Evolutionary conservation across 2,329 filamentous ascomycete species (phyloP), one percentile per base, ranked within the genome.

Genomic region (Colletotrichum coccodes): DNA sequence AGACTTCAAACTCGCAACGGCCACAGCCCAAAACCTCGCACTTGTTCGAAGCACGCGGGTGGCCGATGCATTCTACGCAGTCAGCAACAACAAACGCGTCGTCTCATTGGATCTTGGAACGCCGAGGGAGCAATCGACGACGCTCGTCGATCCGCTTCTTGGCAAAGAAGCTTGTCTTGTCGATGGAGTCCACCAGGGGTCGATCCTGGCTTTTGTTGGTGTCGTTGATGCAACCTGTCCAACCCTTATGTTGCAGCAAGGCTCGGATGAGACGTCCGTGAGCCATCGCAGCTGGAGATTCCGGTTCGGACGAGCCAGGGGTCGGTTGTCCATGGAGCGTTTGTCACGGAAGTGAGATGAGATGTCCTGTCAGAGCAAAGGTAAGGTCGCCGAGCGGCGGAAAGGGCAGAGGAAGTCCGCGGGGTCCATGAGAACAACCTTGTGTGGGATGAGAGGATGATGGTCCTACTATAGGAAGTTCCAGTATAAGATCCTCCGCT

Each of bases 161-260:
- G 56, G 66, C 66, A 64, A 66, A 69, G 66, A 69, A 69, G 66
- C 66, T 69, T 69, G 66, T 69, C 66, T 60, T 36, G 28, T 58
- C 60, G 18, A 36, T n/a, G 14, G 64, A 64, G 46, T 44, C 36
- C 32, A 50, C 50, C 61, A 60, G 54, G 66, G 62, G 14, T 44
- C 65, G 18, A 38, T 30, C 65, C 65, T 54, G 46, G 53, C 32
- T 30, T 50, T 40, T 34, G 49, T 21, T 56, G 50, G 59, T 26
- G 36, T 34, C 52, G 32, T 49, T 47, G 60, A 60, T 65, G 53
- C 47, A 49, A 30, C 60, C 49, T 23, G 40, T 34, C 40, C 53
- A 59, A 21, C 26, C 46, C 46, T 53, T 47, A 53, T 50, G 54
- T 66, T 69, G 66, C 66, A 66, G 46, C 49, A 60, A 23, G 49